Evolutionary conservation across 139 green algal genomes (phyloP).

Genomic region (Chlamydomonas incerta): DNA sequence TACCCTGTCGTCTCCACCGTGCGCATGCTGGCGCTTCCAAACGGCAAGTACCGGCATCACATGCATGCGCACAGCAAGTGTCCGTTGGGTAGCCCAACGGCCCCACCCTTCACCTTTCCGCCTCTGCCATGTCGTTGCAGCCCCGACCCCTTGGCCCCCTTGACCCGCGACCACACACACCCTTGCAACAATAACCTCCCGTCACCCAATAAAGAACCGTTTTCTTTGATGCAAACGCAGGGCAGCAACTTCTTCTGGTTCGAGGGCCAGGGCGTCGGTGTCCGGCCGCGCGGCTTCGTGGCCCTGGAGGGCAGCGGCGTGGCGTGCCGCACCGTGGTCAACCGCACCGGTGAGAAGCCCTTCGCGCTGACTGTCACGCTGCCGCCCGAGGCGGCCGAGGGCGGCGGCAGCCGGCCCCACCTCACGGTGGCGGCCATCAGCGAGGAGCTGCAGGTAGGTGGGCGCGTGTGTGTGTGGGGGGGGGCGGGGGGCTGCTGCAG

Average conservation of each 20-base stretch:
- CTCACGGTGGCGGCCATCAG: constrained; percentile 30
- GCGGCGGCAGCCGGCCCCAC: not conserved
- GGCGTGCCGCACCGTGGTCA: constrained; percentile 5
- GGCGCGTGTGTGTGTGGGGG: not conserved
- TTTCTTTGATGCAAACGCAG: too few species aligned
- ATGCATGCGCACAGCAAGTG: too few species aligned
- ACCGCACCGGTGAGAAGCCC: constrained; percentile 31
- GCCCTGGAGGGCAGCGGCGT: constrained; percentile 8
- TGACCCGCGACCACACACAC: too few species aligned
- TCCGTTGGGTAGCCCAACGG: too few species aligned
- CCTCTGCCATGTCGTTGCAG: too few species aligned
- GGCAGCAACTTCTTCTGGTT: constrained; percentile 47
- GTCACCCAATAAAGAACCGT: too few species aligned
- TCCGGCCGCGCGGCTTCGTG: constrained; percentile 4
- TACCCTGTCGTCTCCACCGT: too few species aligned
- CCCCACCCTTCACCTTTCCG: too few species aligned
- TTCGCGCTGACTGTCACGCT: constrained; percentile 5
- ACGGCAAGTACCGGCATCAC: too few species aligned
- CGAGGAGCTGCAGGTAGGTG: constrained; percentile 33
- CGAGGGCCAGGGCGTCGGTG: not conserved
- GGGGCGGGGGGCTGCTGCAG: not conserved
- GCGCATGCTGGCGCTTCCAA: too few species aligned
- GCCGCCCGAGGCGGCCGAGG: not conserved
- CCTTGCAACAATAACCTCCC: too few species aligned
- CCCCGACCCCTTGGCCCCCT: too few species aligned